These are phyloP conservation scores for Hymenoscyphus albidus DNA, from an alignment of 2,329 filamentous ascomycete species.

Conservation along the genomic window DNA sequence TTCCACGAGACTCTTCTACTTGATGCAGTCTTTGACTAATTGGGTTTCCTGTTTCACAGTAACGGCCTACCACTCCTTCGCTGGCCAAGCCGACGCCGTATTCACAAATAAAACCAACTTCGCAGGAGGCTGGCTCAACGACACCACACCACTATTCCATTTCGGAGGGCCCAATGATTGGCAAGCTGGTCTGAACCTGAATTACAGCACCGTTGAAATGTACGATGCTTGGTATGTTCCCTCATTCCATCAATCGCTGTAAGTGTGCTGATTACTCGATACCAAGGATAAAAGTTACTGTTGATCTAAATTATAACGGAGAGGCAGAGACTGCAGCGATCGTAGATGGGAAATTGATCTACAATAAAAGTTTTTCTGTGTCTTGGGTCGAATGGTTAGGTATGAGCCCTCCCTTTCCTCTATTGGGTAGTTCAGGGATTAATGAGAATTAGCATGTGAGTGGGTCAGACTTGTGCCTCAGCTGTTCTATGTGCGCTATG, in stretches of 20 bases:
- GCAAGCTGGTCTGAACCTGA: background rate
- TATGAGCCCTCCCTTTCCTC: background rate
- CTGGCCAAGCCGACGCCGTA: background rate
- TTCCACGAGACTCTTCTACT: background rate
- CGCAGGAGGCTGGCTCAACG: background rate
- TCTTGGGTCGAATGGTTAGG: background rate
- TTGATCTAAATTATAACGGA: background rate
- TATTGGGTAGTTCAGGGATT: background rate
- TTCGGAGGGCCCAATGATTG: background rate
- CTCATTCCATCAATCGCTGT: background rate
- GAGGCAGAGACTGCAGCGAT: background rate
- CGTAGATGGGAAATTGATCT: background rate
- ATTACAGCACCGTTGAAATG: background rate
- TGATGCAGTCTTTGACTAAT: background rate
- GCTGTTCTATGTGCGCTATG: background rate
- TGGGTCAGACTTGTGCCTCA: background rate
- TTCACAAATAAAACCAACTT: conserved; percentile 4
- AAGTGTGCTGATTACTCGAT: background rate
- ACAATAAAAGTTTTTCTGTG: background rate
- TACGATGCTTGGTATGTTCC: background rate
- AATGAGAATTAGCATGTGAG: background rate
- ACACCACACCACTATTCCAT: background rate
- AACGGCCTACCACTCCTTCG: background rate
- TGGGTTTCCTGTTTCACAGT: background rate
- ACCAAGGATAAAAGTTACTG: background rate